phyloP scores from a whole-genome alignment of 2,329 filamentous ascomycete species.

The Tolypocladium guangdongense region DNA sequence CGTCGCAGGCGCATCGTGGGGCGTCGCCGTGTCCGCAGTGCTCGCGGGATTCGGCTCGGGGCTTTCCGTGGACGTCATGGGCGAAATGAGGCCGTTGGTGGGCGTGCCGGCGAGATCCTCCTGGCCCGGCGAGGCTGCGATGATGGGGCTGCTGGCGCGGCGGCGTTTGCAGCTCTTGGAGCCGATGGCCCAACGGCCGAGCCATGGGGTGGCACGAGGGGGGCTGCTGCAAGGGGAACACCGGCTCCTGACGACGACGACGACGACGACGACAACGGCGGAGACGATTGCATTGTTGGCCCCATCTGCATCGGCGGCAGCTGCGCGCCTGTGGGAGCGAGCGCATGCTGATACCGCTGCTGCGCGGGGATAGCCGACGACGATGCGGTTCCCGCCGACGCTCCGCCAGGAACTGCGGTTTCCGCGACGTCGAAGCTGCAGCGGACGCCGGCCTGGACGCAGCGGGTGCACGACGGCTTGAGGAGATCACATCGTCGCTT shows the following conservation, averaged over 20 bases:
- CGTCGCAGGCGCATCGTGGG: neutral
- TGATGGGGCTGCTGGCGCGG: neutral
- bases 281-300: neutral
- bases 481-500: conserved; percentile 24
- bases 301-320: neutral
- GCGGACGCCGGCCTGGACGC: conserved; percentile 19
- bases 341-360: neutral
- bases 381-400: neutral
- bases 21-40: conserved; percentile 4
- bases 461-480: conserved; percentile 23
- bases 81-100: conserved; percentile 16
- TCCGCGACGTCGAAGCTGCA: conserved; percentile 18
- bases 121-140: conserved; percentile 8
- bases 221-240: neutral
- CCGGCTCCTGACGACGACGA: neutral
- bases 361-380: neutral
- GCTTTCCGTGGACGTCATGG: conserved; percentile 16
- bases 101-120: conserved; percentile 7
- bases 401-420: neutral
- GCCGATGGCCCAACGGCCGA: neutral
- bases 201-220: neutral
- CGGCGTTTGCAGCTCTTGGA: neutral
- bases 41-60: conserved; percentile 10
- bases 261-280: neutral
- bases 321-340: neutral